Evolutionary conservation across 495 filamentous ascomycete genomes (phyloP).

Genomic region (Aspergillus funiculosus): DNA sequence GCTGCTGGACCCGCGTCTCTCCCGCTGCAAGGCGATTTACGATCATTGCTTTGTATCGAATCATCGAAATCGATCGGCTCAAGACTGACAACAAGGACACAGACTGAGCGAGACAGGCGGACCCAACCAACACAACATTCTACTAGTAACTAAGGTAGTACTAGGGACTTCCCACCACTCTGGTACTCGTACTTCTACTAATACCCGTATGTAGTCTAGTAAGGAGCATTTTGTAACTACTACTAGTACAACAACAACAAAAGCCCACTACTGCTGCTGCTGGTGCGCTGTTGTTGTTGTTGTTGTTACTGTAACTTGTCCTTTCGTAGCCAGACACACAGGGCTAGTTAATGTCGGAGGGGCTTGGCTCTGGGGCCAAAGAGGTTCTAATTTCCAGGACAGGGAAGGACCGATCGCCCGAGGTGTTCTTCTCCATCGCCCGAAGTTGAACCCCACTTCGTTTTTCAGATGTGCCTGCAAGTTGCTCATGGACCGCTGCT

Average conservation of each 20-base stretch:
- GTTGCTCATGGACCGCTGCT: slow-evolving; percentile 1
- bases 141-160: too few species aligned
- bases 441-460: slow-evolving; percentile 8
- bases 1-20: slow-evolving; percentile 17
- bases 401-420: slow-evolving; percentile 21
- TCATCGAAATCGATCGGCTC: slow-evolving; percentile 8
- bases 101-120: neutral
- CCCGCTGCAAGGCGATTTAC: slow-evolving; percentile 22
- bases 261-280: too few species aligned
- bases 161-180: too few species aligned
- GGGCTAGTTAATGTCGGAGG: neutral
- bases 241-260: too few species aligned
- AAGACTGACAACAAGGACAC: neutral
- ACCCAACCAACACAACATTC: too few species aligned
- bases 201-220: too few species aligned
- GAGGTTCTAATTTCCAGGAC: slow-evolving; percentile 14
- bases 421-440: slow-evolving; percentile 15
- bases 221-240: too few species aligned
- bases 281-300: too few species aligned
- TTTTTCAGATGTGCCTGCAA: slow-evolving; percentile 9
- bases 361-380: slow-evolving; percentile 12
- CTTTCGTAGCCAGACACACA: neutral
- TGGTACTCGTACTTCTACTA: too few species aligned
- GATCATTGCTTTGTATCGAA: slow-evolving; percentile 8
- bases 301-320: too few species aligned